Base-by-base conservation (phyloP, 768 basidiomycete species). In the Suillus hirtellus region DNA sequence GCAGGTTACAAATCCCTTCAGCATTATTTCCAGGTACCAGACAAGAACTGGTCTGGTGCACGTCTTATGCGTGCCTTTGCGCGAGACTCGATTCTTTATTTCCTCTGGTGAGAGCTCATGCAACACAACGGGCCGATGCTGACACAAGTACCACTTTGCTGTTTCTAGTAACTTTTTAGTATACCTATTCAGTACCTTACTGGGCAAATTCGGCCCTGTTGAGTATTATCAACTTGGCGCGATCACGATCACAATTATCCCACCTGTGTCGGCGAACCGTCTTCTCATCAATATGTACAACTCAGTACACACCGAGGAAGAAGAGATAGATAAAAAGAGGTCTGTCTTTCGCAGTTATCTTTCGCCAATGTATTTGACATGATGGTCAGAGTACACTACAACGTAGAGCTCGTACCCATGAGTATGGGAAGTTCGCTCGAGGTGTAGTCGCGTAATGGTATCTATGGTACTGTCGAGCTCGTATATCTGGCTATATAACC, bases 1-100 rank as follows among this genome's bases (percentile, higher is more conserved):
- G 61, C 44, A 38, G 61, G 56, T 21, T 62, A 59, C 55, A 62
- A 62, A 60, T 62, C 61, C 17, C 34, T 62, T 14, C 61, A 62
- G 19, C 61, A 62, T 3, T 62, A 62, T 60, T 34, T 24, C 24
- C 58, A 43, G 43, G 35, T 60, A 7, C 61, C 61, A 3, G 44
- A 62, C 43, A 62, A 62, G 42, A 42, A 21, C 11, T 62, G 61
- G 61, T 62, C 42, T 24, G 59, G 61, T 34, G 61, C 61, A 11
- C 61, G 59, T 60, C 61, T 62, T 8, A 46, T 62, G 56, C 42
- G 27, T 17, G 9, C 9, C 21, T 58, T 62, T 2, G 61, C 61
- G 19, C 61, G 61, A 19, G 61, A 62, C 35, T 62, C 61, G 19
- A 42, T 62, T 19, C 11, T 62, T 34, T 62, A 60, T 59, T 62